Base-by-base conservation (phyloP, 345 rosid genomes). In the Toxicodendron radicans region DNA sequence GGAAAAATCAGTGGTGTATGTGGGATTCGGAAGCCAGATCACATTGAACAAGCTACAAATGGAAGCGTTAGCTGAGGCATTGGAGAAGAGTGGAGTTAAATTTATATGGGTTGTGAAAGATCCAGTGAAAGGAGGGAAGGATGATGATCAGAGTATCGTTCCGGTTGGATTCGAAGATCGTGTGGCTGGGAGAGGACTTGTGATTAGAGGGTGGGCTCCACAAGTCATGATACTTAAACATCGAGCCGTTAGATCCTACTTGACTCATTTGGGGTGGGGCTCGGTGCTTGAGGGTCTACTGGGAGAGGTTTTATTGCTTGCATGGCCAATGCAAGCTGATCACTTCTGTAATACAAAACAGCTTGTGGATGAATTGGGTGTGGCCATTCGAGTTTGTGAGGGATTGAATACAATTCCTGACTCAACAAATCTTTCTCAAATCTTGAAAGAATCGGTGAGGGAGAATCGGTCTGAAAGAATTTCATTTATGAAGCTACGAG, bases 171-270 rank as follows among this genome's bases (percentile, higher is more conserved):
- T 75, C 10, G 78, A 58, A 51, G 73, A 58, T 58, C 72, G 69
- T 7, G 63, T 68, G 63, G 69, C 61, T 3, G 68, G 63, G 23
- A 75, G 60, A 32, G 73, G 78, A 3, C 27, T 75, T 2, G 74
- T 68, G 68, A 51, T 75, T 3, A 68, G 56, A 68, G 78, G 78
- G 18, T 75, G 74, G 69, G 78, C 68, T n/a, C 78, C 78, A 11
- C 74, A 75, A 56, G 63, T 63, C 16, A 7, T 51, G 62, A 75
- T 75, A 21, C 73, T 75, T 5, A 52, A 49, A 5, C 78, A 68
- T 41, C 56, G 27, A 14, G 78, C 73, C 2, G 69, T 75, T 17
- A 69, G 67, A 1, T 60, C 73, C 11, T 75, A 57, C 52, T 24
- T 75, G 60, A 60, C 68, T 46, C 78, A 75, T 10, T 75, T 61